Evolutionary conservation across 768 basidiomycete species (phyloP).

Genomic region (Hemileccinum rubropunctum): DNA sequence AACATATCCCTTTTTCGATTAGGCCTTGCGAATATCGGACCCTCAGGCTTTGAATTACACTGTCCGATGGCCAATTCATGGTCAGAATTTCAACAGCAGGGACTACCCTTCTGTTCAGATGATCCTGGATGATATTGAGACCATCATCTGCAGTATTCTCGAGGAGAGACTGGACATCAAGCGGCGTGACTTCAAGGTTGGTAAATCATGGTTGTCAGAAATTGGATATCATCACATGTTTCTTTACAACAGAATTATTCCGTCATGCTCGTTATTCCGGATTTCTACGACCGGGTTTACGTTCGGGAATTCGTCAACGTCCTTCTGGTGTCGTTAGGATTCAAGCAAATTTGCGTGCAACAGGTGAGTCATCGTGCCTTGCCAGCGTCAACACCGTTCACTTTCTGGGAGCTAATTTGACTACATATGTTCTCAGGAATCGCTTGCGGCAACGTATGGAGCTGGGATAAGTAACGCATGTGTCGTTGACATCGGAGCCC

Average conservation of each 20-base stretch:
- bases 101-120: slow-evolving; percentile 73
- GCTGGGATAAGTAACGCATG: slow-evolving; percentile 95
- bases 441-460: slow-evolving; percentile 89
- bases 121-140: slow-evolving; percentile 75
- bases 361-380: slow-evolving; percentile 50
- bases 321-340: slow-evolving; percentile 76
- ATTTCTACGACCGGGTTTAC: slow-evolving; percentile 84
- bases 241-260: slow-evolving; percentile 66
- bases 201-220: slow-evolving; percentile 9
- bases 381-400: background rate
- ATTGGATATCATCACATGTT: background rate
- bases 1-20: slow-evolving; percentile 6
- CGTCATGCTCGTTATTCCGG: slow-evolving; percentile 86
- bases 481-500: slow-evolving; percentile 92
- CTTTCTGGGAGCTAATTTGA: background rate
- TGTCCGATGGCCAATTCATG: slow-evolving; percentile 80
- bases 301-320: slow-evolving; percentile 75
- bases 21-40: slow-evolving; percentile 72
- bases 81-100: slow-evolving; percentile 77
- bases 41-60: slow-evolving; percentile 65
- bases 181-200: slow-evolving; percentile 57
- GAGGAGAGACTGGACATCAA: slow-evolving; percentile 56
- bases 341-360: slow-evolving; percentile 90
- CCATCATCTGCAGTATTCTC: slow-evolving; percentile 62
- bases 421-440: slow-evolving; percentile 60